Evolutionary conservation across 495 filamentous ascomycete species (phyloP), one percentile per base, ranked within the genome.

Genomic region (Neurospora sp.): DNA sequence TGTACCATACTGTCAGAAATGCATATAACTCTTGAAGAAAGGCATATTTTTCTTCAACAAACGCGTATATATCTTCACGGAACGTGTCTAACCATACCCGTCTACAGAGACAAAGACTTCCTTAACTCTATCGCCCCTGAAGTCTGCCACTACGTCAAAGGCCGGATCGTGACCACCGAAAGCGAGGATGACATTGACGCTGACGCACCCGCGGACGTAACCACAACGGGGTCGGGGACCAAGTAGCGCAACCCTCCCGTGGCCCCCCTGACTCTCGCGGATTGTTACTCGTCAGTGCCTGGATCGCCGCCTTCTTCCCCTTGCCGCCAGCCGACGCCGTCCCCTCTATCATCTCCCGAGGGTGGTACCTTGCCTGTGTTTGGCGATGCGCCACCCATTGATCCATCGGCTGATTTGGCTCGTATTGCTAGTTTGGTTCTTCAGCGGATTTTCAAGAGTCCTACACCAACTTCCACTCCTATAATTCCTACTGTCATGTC

Each of bases 81-180:
- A 31, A 31, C 31, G 31, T 31, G 31, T 31, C 76, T 77, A 37
- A 77, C 39, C 39, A 14, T 23, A 14, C 27, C 54, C 7, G 42
- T 35, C 18, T 46, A 40, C 72, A 86, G 85, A 76, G 85, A 89
- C 74, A 77, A 76, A 37, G 83, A 81, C 18, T 87, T 82, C 72
- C 75, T 89, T 4, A 86, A 88, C 60, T 84, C 83, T 66, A 79
- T 88, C 39, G 81, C 87, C 9, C 83, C 83, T 1, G 87, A 90
- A 76, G 85, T 88, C 20, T 72, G 82, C 9, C 75, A 83, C 20
- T 80, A 84, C 41, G 84, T 90, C 6, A 72, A 85, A 60, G 88
- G 88, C 6, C 77, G 76, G 20, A 76, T 86, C 35, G 78, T 87
- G 8, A 60, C 74, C 0, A 77, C 77, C 7, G 87, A 87, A 60